Evolutionary conservation across 2,329 filamentous ascomycete species (phyloP), one percentile per base, ranked within the genome.

Genomic region (Fusarium protoensiforme): DNA sequence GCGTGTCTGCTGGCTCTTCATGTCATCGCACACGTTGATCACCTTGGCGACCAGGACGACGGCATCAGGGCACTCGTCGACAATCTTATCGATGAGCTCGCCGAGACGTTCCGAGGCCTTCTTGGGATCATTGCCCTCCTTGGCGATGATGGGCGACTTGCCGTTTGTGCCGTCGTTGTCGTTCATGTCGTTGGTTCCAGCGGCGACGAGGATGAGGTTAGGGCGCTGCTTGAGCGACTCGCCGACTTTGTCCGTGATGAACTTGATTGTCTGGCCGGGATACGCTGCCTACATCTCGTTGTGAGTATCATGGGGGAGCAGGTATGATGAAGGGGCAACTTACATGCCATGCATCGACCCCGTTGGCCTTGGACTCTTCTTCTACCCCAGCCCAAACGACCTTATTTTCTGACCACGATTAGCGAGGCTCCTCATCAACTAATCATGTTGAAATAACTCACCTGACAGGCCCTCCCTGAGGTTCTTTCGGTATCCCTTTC

Each of bases 121-220:
- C 4, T 60, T 43, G 0, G 68, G 61, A 2, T 68, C 61, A 5
- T 68, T 72, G 0, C 69, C 69, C 16, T 72, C 61, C 2, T 68
- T 68, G 2, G 68, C 65, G 8, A 71, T 68, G 29, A 31, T 31
- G 29, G 29, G 29, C 29, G 29, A 5, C 29, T 31, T 31, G 29
- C 29, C 29, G 29, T 31, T 31, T 31, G 29, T 31, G 13, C 31
- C 39, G 0, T 1, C 18, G 1, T 71, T 61, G 1, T 33, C 27
- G 39, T 72, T 72, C 68, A 72, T 72, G 3, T 71, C 69, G 14
- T 71, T 72, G 2, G 69, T 72, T 0, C 69, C 69, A 0, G 69
- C 69, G 5, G 65, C 61, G 0, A 72, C 20, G 0, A 72, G 31
- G 2, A 72, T 71, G 20, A 72, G 11, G 22, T 71, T 68, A 7